These are phyloP conservation scores for Tagetes patula DNA, from an alignment of 129 eudicot species.

Conservation along the genomic window DNA sequence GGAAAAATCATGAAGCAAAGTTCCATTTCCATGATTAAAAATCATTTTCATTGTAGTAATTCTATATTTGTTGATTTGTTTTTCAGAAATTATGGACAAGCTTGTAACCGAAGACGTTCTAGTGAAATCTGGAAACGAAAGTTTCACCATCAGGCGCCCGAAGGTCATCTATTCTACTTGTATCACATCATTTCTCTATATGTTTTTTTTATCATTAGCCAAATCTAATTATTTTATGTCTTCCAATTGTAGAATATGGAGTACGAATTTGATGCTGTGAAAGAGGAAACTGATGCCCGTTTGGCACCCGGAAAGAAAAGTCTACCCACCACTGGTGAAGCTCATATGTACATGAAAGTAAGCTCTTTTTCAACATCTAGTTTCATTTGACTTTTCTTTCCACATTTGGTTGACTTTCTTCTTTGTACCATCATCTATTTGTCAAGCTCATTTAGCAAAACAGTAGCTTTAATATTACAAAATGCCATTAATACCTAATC, in stretches of 20 bases:
- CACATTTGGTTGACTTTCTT: background rate
- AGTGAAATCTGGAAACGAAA: conserved; percentile 49
- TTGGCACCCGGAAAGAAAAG: conserved; percentile 34
- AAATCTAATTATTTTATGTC: conserved; percentile 15
- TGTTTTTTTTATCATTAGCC: conserved; percentile 13
- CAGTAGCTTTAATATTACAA: background rate
- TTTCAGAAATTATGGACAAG: conserved; percentile 74
- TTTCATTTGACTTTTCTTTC: conserved; percentile 1
- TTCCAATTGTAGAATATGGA: conserved; percentile 51
- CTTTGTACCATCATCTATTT: background rate
- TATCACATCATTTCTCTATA: conserved; percentile 2
- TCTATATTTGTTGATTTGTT: conserved; percentile 7
- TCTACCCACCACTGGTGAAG: conserved; percentile 41
- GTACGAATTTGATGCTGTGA: conserved; percentile 85
- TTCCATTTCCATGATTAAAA: background rate
- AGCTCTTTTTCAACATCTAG: conserved; percentile 24
- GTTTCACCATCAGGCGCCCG: conserved; percentile 50
- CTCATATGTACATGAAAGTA: conserved; percentile 87
- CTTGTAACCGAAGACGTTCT: conserved; percentile 69
- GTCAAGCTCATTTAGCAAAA: background rate
- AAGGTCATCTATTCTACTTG: conserved; percentile 45
- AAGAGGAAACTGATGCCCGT: conserved; percentile 71
- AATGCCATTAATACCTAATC: conserved; percentile 8
- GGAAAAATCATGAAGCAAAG: conserved; percentile 12
- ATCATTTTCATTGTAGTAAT: background rate